A percentile compares a stretch with the other conserved stretches of the same genome.
These are phyloP conservation scores for Corinectria fuckeliana DNA, from an alignment of 2,329 filamentous ascomycete genomes.

Conservation along the genomic window DNA sequence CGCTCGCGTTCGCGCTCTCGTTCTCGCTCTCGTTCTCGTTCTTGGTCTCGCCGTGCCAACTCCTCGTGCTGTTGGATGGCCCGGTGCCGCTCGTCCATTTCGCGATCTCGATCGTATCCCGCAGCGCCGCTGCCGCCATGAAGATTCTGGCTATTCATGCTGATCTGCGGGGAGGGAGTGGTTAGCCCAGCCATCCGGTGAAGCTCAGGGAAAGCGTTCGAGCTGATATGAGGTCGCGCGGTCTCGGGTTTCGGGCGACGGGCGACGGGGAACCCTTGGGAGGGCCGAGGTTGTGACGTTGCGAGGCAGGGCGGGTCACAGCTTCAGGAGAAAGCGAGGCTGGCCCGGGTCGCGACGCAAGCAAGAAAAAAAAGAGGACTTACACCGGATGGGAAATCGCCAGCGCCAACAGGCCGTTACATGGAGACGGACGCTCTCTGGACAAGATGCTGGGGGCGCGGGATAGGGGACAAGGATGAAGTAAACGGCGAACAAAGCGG, in stretches of 20 bases:
- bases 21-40: conserved; percentile 63
- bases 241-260: neutral
- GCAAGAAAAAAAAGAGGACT: conserved; percentile 34
- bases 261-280: neutral
- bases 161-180: conserved; percentile 28
- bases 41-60: conserved; percentile 51
- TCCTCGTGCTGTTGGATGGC: conserved; percentile 56
- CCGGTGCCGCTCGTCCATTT: conserved; percentile 57
- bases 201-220: neutral
- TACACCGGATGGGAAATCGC: conserved; percentile 45
- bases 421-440: conserved; percentile 41
- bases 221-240: conserved; percentile 1
- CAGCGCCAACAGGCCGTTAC: conserved; percentile 43
- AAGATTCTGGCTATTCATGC: conserved; percentile 56
- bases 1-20: conserved; percentile 66
- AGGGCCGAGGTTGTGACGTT: neutral
- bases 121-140: conserved; percentile 48
- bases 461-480: conserved; percentile 19
- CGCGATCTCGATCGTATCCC: conserved; percentile 57
- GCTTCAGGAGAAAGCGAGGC: conserved; percentile 35
- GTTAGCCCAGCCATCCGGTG: conserved; percentile 22
- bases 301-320: conserved; percentile 22
- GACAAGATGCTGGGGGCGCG: conserved; percentile 15
- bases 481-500: conserved; percentile 25
- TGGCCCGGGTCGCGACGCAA: conserved; percentile 39